Percentiles rank a stretch among this genome's conserved stretches.
phyloP scores from a whole-genome alignment of 768 basidiomycete genomes.

The Serendipita sp. region DNA sequence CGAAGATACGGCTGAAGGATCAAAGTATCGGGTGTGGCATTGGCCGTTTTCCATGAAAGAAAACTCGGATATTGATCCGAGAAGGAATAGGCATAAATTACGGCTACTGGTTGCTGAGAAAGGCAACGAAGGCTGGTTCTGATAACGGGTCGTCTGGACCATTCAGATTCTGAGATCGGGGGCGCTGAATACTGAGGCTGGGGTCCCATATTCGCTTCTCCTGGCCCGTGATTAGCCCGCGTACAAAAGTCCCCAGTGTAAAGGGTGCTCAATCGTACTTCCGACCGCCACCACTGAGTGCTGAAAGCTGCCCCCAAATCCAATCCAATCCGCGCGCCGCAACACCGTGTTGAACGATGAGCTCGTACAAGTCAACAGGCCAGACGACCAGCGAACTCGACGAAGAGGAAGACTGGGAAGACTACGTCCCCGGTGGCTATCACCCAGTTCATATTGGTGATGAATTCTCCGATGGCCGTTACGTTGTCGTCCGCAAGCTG shows the following conservation, averaged over 20 bases:
- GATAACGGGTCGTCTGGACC: neutral
- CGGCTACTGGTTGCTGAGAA: too few species aligned
- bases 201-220: neutral
- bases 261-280: too few species aligned
- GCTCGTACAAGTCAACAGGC: neutral
- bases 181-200: too few species aligned
- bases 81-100: neutral
- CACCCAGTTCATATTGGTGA: constrained; percentile 68
- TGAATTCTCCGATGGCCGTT: constrained; percentile 68
- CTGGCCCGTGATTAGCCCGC: neutral
- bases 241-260: too few species aligned
- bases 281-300: too few species aligned
- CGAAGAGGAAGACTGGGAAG: constrained; percentile 88
- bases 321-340: neutral
- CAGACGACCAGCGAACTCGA: constrained; percentile 13
- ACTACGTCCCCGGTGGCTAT: constrained; percentile 64
- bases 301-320: neutral
- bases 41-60: neutral
- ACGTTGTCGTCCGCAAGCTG: constrained; percentile 76
- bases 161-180: neutral
- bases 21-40: neutral
- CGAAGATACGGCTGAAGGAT: constrained; percentile 3
- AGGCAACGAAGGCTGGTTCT: too few species aligned
- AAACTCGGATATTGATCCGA: neutral
- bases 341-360: neutral